Base-by-base conservation (phyloP, 2,329 filamentous ascomycete species). In the Monosporascus sp. region DNA sequence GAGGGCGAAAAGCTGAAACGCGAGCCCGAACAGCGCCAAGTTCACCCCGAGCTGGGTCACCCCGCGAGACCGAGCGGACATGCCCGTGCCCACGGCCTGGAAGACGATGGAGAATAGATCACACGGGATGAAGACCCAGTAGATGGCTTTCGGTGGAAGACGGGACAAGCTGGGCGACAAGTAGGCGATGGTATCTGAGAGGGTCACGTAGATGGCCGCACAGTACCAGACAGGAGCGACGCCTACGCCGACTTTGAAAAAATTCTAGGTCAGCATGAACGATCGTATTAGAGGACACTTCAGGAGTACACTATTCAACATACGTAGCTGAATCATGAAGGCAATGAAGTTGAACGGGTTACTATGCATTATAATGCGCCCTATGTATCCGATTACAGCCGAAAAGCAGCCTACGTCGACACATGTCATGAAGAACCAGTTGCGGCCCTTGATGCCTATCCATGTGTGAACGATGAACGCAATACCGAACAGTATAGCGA, bases 251-350 rank as follows among this genome's bases (percentile, higher is more conserved):
- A 80, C 77, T 82, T 48, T 22, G 31, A 14, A 37, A 37, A 18
- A 35, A 22, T 18, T 18, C n/a, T 38, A 17, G 7, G 6, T 20
- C 11, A 27, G 9, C 35, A 25, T 35, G 17, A 14, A n/a, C 1
- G 15, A n/a, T 18, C 2, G 25, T 27, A 8, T 27, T 27, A 1
- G 8, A 27, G 25, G 25, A 8, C 6, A 27, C 25, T 27, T 8
- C 25, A 27, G 20, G 14, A 25, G 35, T 44, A 20, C 37, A 37
- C 37, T 20, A 37, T 25, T 20, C 37, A 47, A 67, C 74, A 47
- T 63, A 80, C 79, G 72, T 57, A 87, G 85, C 63, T 88, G 82
- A n/a, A 87, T 76, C 64, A 87, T 76, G 64, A 88, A 89, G 7
- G 76, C 81, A 14, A 64, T 63, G 63, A 84, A 78, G 47, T 65